phyloP scores from a whole-genome alignment of 768 basidiomycete species.

The Leucocoprinus sp. region DNA sequence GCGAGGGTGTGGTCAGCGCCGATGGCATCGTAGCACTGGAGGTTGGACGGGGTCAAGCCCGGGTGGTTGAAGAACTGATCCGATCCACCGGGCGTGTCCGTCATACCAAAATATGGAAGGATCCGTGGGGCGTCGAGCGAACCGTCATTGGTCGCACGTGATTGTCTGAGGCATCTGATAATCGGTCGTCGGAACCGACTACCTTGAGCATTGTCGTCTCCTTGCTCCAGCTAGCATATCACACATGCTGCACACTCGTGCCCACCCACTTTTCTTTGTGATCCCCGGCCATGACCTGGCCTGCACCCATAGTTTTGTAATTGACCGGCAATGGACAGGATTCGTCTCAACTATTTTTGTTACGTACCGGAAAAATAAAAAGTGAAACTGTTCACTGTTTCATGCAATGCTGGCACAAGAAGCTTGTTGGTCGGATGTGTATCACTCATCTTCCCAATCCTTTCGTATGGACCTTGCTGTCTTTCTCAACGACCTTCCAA shows the following conservation, averaged over 20 bases:
- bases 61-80: constrained; percentile 53
- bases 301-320: background rate
- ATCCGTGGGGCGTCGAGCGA: constrained; percentile 72
- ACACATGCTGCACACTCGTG: constrained; percentile 11
- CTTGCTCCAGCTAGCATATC: background rate
- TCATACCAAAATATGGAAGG: constrained; percentile 62
- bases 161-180: constrained; percentile 14
- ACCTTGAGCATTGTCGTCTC: background rate
- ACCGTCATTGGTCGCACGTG: constrained; percentile 52
- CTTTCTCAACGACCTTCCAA: background rate
- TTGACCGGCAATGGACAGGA: constrained; percentile 5
- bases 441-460: background rate
- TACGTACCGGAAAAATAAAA: constrained; percentile 9
- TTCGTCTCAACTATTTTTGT: too few species aligned
- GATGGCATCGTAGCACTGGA: constrained; percentile 66
- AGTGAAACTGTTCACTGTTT: background rate
- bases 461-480: background rate
- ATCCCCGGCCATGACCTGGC: constrained; percentile 3
- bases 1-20: constrained; percentile 40
- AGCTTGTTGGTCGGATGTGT: constrained; percentile 4
- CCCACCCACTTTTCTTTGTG: background rate
- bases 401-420: constrained; percentile 4
- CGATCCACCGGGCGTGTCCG: constrained; percentile 34
- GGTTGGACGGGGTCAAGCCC: constrained; percentile 68
- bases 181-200: background rate